Evolutionary conservation across 2,329 filamentous ascomycete species (phyloP), one percentile per base, ranked within the genome.

Genomic region (Colletotrichum eleusines): DNA sequence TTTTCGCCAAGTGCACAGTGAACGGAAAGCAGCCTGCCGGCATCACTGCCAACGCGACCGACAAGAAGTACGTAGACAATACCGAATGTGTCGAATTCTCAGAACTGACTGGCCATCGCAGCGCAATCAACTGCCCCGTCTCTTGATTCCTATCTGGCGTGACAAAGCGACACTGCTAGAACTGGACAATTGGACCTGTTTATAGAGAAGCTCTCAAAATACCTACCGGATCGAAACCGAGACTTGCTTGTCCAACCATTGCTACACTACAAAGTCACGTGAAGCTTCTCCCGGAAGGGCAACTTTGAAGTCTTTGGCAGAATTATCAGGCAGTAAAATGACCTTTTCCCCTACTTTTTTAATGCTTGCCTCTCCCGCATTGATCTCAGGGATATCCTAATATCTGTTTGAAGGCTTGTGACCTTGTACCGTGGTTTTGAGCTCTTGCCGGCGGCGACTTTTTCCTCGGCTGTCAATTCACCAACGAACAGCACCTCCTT

Each of bases 81-180:
- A 6, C n/a, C 9, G 20, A n/a, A 5, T 6, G 33, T 4, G n/a
- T 14, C 5, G 9, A 16, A 5, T n/a, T 11, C 8, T 8, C 9
- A 51, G 9, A 1, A 23, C 18, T 26, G 8, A 33, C 38, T 3
- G 9, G 20, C 9, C 46, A 5, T 14, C 12, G 5, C 20, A 71
- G 68, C 33, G 60, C 60, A 42, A 71, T 71, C 44, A 63, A 71
- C 63, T 71, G 68, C 63, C 68, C 58, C 1, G 31, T 71, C 31
- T 38, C 51, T 4, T 61, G 26, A 60, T 42, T 20, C 16, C 6
- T 20, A 1, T 8, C 40, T 42, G 16, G 4, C 38, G 3, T 18
- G 38, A 18, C 14, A 18, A 40, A 18, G 14, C 38, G 14, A 40
- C 14, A 42, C 6, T 20, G 40, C 16, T 20, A 7, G 40, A 18